Conservation (phyloP, 805 yeast genomes). For the Komagataella phaffii region DNA sequence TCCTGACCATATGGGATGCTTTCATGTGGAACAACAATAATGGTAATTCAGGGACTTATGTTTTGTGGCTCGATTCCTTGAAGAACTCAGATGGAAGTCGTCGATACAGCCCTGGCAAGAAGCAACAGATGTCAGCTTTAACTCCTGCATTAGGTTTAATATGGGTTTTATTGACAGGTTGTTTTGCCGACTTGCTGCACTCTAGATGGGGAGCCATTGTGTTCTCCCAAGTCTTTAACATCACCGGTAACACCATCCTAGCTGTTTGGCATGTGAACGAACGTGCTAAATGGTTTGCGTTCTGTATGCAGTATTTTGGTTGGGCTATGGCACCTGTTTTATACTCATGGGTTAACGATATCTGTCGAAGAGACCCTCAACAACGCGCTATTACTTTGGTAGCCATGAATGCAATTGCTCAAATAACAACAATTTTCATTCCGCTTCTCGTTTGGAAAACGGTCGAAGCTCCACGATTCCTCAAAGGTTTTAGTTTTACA, state of each 20-base stretch:
- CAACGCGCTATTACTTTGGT: constrained; percentile 7
- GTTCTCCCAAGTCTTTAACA: constrained; percentile 19
- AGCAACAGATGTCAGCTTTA: constrained; percentile 37
- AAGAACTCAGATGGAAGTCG: constrained; percentile 5
- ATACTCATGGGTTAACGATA: constrained; percentile 8
- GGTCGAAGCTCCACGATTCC: constrained; percentile 40
- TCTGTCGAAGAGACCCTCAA: constrained; percentile 6
- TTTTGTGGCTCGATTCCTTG: constrained; percentile 48
- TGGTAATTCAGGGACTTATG: constrained; percentile 39
- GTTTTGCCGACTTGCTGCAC: constrained; percentile 38
- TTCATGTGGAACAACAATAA: constrained; percentile 54
- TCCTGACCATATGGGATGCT: constrained; percentile 37
- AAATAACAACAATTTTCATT: constrained; percentile 41
- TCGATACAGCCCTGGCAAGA: constrained; percentile 25
- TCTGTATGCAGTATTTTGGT: constrained; percentile 8
- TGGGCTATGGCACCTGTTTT: constrained; percentile 7
- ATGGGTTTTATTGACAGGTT: constrained; percentile 29
- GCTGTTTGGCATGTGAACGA: constrained; percentile 10
- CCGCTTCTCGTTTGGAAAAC: constrained; percentile 36
- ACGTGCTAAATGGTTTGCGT: constrained; percentile 9
- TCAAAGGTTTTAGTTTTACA: constrained; percentile 31
- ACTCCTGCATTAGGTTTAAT: constrained; percentile 49
- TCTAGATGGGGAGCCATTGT: constrained; percentile 34
- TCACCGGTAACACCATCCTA: constrained; percentile 14
- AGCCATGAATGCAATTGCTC: constrained; percentile 8